Evolutionary conservation across 208 protist species (phyloP).

Genomic region (Blechomonas ayalai): DNA sequence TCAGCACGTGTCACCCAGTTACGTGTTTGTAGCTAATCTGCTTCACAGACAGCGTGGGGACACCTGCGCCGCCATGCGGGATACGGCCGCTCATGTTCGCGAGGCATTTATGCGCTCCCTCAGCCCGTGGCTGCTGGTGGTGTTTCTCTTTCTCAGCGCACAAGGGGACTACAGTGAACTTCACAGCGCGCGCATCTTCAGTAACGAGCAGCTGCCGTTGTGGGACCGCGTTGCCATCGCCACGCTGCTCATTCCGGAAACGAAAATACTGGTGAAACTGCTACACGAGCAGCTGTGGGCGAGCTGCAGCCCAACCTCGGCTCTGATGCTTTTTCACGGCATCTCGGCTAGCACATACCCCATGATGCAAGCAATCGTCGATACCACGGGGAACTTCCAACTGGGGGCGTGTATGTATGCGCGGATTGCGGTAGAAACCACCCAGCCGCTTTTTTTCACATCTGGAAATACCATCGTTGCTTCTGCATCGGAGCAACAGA

Average conservation of each 20-base stretch:
- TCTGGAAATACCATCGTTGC: no score
- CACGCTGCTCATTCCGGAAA: constrained; percentile 39
- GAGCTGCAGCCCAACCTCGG: constrained; percentile 42
- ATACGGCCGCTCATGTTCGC: constrained; percentile 27
- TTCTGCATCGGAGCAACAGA: no score
- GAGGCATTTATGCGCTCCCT: constrained; percentile 46
- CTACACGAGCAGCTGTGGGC: constrained; percentile 25
- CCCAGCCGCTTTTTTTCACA: no score
- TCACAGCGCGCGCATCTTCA: constrained; percentile 8
- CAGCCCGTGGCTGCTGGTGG: constrained; percentile 64
- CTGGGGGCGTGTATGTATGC: constrained; percentile 79
- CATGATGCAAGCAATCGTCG: constrained; percentile 70
- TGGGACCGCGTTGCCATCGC: constrained; percentile 80
- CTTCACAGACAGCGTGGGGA: constrained; percentile 21
- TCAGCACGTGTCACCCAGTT: constrained; percentile 26
- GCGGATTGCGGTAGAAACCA: constrained; percentile 51
- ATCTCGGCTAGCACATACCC: constrained; percentile 37
- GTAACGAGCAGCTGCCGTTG: constrained; percentile 24
- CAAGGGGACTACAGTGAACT: not conserved
- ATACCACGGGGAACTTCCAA: constrained; percentile 78
- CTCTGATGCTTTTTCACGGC: constrained; percentile 53
- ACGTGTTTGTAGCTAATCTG: constrained; percentile 32
- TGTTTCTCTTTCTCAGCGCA: constrained; percentile 37
- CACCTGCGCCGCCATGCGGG: constrained; percentile 16
- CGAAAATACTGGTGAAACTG: constrained; percentile 14